Conservation (phyloP, 345 rosid genomes). For the Lepidium didymum region DNA sequence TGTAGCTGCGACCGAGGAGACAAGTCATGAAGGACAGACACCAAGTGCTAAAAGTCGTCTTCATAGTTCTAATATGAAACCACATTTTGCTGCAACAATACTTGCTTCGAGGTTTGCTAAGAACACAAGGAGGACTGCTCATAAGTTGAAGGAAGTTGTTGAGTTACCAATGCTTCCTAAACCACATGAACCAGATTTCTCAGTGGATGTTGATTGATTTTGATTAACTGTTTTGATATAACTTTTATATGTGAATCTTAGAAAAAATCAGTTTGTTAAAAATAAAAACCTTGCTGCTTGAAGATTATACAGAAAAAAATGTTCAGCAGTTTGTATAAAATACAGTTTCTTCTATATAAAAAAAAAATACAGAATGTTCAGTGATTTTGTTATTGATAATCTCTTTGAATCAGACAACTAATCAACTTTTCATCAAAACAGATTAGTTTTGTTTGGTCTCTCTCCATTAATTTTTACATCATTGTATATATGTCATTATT, state of each 20-base stretch:
- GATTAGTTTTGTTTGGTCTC: background rate
- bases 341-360: background rate
- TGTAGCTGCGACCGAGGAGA: conserved; percentile 12
- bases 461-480: background rate
- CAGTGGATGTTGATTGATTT: conserved; percentile 42
- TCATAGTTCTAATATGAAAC: conserved; percentile 39
- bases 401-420: background rate
- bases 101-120: conserved; percentile 84
- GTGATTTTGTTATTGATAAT: background rate
- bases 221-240: conserved; percentile 13
- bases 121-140: conserved; percentile 74
- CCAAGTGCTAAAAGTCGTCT: background rate
- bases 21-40: conserved; percentile 18
- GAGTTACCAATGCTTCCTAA: conserved; percentile 69
- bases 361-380: background rate
- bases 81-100: conserved; percentile 60
- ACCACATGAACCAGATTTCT: conserved; percentile 88
- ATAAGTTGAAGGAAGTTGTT: conserved; percentile 47
- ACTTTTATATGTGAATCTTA: background rate
- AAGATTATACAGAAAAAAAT: background rate
- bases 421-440: background rate
- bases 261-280: conserved; percentile 11
- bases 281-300: conserved; percentile 8
- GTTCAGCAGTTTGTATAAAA: conserved; percentile 29
- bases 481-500: conserved; percentile 9